phyloP scores from a whole-genome alignment of 2,329 filamentous ascomycete species.

The Xylaria sp. region DNA sequence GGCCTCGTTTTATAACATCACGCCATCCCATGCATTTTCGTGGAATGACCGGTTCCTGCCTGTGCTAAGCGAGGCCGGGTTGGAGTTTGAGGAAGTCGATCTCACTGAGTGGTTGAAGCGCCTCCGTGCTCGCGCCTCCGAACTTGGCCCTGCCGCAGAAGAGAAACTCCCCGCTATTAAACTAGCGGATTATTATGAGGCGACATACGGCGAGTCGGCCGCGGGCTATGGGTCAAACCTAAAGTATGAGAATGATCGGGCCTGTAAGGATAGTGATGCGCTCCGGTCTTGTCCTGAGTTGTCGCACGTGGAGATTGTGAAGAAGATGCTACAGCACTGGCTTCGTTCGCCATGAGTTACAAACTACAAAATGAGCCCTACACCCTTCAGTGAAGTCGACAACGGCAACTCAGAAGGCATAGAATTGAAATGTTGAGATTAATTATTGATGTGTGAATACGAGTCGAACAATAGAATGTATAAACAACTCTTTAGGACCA shows the following conservation, averaged over 20 bases:
- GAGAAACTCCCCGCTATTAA: constrained; percentile 43
- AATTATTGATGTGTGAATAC: neutral
- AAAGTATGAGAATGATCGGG: constrained; percentile 38
- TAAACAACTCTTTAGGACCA: neutral
- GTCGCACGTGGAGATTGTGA: constrained; percentile 41
- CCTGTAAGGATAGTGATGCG: constrained; percentile 42
- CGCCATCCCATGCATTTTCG: constrained; percentile 48
- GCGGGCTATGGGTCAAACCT: constrained; percentile 29
- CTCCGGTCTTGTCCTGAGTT: constrained; percentile 42
- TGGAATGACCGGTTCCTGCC: constrained; percentile 51
- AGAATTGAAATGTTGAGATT: neutral
- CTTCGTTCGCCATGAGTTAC: constrained; percentile 33
- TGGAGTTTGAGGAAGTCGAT: constrained; percentile 50
- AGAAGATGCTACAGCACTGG: constrained; percentile 46
- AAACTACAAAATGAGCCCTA: neutral
- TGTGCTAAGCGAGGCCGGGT: constrained; percentile 45
- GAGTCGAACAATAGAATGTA: neutral
- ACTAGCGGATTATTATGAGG: constrained; percentile 44
- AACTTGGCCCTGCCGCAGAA: constrained; percentile 43
- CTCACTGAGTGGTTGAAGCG: constrained; percentile 50
- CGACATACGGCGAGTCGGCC: constrained; percentile 35
- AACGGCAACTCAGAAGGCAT: neutral
- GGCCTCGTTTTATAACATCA: constrained; percentile 43
- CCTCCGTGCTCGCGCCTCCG: constrained; percentile 42
- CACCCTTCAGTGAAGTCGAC: neutral